These are phyloP conservation scores for Hygrophorus pudorinus DNA, from an alignment of 768 basidiomycete species.

Conservation along the genomic window DNA sequence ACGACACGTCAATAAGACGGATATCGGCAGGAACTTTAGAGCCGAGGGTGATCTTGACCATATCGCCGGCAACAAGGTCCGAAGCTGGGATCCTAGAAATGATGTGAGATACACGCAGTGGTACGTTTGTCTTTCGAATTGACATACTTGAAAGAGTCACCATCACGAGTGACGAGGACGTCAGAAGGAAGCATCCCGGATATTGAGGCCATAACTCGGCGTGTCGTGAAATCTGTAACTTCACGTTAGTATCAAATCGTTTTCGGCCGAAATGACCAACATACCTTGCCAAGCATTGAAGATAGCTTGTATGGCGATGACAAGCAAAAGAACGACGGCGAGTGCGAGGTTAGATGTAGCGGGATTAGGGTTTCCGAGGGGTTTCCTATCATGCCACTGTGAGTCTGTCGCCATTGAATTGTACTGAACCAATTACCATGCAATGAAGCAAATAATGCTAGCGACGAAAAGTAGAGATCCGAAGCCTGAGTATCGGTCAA, in stretches of 20 bases:
- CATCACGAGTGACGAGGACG: constrained; percentile 51
- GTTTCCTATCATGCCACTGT: constrained; percentile 32
- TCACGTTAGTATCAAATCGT: background rate
- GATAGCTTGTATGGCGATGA: constrained; percentile 26
- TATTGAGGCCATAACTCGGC: constrained; percentile 52
- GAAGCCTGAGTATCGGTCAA: constrained; percentile 26
- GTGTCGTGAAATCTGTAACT: constrained; percentile 40
- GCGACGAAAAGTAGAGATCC: constrained; percentile 33
- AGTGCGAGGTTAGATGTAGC: constrained; percentile 47
- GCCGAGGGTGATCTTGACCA: constrained; percentile 53
- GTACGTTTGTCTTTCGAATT: no score
- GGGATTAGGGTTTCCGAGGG: constrained; percentile 47
- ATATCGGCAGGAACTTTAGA: constrained; percentile 66
- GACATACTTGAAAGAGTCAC: constrained; percentile 17
- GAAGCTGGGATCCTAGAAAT: constrained; percentile 41
- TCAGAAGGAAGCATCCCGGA: constrained; percentile 58
- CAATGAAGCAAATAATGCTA: constrained; percentile 44
- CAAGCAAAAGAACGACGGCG: constrained; percentile 42
- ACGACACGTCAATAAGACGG: constrained; percentile 46
- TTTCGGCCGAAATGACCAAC: background rate
- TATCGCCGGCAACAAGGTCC: constrained; percentile 58
- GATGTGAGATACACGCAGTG: constrained; percentile 8
- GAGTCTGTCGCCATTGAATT: background rate
- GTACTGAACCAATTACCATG: constrained; percentile 23
- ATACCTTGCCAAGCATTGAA: constrained; percentile 38